Evolutionary conservation across 1,284 basidiomycete species (phyloP).

Genomic region (Moesziomyces aphidis): DNA sequence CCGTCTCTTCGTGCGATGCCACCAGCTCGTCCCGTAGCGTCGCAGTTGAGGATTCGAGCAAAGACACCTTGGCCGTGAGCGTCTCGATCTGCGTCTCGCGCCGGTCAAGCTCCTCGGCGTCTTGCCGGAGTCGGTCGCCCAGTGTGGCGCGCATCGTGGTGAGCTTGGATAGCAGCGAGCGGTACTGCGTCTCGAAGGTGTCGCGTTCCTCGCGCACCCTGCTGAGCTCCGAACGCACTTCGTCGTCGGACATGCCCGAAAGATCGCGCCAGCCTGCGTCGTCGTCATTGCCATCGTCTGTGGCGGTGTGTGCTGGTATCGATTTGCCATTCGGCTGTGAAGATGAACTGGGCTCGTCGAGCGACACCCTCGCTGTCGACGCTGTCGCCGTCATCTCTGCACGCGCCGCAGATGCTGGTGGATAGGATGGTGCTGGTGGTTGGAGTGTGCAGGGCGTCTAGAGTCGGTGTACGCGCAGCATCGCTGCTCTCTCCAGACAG

Average conservation of each 20-base stretch:
- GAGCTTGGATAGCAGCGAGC: slow-evolving; percentile 84
- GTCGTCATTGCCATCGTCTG: background rate
- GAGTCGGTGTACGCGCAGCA: too few relatives aligned
- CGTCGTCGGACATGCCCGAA: slow-evolving; percentile 11
- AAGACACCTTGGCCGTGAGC: slow-evolving; percentile 29
- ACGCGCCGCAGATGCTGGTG: too few relatives aligned
- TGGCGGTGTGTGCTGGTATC: background rate
- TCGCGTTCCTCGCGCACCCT: slow-evolving; percentile 80
- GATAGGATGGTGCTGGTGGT: too few relatives aligned
- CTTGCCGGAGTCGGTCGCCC: slow-evolving; percentile 93
- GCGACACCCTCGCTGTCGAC: slow-evolving; percentile 4
- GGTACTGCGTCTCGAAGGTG: slow-evolving; percentile 83
- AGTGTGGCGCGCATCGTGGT: slow-evolving; percentile 92
- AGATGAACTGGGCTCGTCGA: slow-evolving; percentile 2
- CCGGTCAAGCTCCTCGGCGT: slow-evolving; percentile 74
- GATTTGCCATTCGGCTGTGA: slow-evolving; percentile 10
- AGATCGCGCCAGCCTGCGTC: slow-evolving; percentile 12
- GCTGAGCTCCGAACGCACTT: slow-evolving; percentile 35
- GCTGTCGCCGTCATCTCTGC: slow-evolving; percentile 3
- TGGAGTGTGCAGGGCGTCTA: too few relatives aligned
- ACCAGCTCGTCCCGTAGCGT: slow-evolving; percentile 51
- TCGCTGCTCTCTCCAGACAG: too few relatives aligned
- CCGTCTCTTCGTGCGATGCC: slow-evolving; percentile 41
- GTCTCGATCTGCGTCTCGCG: slow-evolving; percentile 62
- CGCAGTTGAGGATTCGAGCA: background rate